A percentile compares a stretch with the other conserved stretches of the same genome.
phyloP scores from a whole-genome alignment of 495 filamentous ascomycete genomes.

The Symbiotaphrina buchneri region DNA sequence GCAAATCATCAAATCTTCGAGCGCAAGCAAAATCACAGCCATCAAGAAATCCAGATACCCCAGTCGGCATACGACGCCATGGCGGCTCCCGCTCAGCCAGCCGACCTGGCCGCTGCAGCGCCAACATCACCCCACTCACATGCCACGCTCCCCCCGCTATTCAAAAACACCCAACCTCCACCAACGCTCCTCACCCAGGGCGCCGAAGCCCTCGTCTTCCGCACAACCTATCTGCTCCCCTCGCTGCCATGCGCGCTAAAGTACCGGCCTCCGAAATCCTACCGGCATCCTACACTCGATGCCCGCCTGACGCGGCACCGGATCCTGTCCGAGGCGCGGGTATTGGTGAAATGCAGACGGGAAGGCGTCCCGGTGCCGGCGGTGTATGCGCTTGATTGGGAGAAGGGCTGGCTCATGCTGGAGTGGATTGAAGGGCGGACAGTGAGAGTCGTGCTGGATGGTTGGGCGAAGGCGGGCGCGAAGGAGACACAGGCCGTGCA shows the following conservation, averaged over 20 bases:
- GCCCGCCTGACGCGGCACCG: slow-evolving; percentile 67
- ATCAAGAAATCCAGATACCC: no score
- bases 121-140: no score
- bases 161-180: no score
- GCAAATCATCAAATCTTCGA: no score
- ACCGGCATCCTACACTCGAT: slow-evolving; percentile 83
- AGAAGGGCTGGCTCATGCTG: slow-evolving; percentile 51
- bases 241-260: slow-evolving; percentile 60
- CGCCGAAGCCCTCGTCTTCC: slow-evolving; percentile 87
- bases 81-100: no score
- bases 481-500: slow-evolving; percentile 21
- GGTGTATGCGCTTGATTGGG: slow-evolving; percentile 52
- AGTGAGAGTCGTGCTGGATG: slow-evolving; percentile 41
- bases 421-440: slow-evolving; percentile 73
- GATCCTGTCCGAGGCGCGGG: slow-evolving; percentile 68
- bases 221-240: slow-evolving; percentile 54
- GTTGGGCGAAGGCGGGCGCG: slow-evolving; percentile 28
- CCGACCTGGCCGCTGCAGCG: no score
- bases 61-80: no score
- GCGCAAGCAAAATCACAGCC: no score
- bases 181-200: slow-evolving; percentile 58
- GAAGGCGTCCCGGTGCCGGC: slow-evolving; percentile 64
- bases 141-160: no score
- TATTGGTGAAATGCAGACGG: slow-evolving; percentile 46
- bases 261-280: slow-evolving; percentile 79